Evolutionary conservation across 2,329 filamentous ascomycete species (phyloP), one percentile per base, ranked within the genome.

Genomic region (Epichloe scottii): DNA sequence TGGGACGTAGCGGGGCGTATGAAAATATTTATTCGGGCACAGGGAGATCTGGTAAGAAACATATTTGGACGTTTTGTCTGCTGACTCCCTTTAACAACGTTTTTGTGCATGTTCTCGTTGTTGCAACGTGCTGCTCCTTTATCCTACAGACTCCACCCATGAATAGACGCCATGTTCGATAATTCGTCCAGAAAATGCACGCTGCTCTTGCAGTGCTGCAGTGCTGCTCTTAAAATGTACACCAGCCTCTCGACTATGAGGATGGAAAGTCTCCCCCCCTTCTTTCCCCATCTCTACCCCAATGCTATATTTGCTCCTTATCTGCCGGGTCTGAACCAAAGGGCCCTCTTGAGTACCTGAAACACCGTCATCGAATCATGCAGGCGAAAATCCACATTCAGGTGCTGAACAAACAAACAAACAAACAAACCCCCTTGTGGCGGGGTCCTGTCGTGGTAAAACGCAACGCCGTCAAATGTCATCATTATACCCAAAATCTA

Each of bases 381-480:
- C 37, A 38, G 43, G 44, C 49, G 40, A 45, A 43, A 40, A 35
- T 23, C 23, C 43, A 33, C 21, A 46, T 40, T n/a, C 23, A 37
- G 15, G 45, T 43, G 21, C n/a, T n/a, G n/a, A n/a, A n/a, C n/a
- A n/a, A n/a, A 50, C 34, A 12, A 45, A 39, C 12, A 30, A 44
- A 44, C 7, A 11, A 33, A 6, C 2, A 35, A 35, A 35, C 5
- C 35, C 5, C 35, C 11, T 23, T 21, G 3, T 21, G 4, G 17
- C 5, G 1, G 10, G 23, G 15, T 35, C 26, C 15, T 37, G 30
- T 37, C 4, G 17, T 21, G 30, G 10, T 46, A 19, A 37, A 37
- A 5, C 34, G n/a, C 7, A 41, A 49, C 42, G 46, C 43, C 53
- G 50, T 50, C 50, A 50, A 54, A 51, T 53, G 52, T 50, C 52